A percentile compares a stretch with the other conserved stretches of the same genome.
These are phyloP conservation scores for Fusarium sp. DNA, from an alignment of 2,329 filamentous ascomycete genomes.

Conservation along the genomic window DNA sequence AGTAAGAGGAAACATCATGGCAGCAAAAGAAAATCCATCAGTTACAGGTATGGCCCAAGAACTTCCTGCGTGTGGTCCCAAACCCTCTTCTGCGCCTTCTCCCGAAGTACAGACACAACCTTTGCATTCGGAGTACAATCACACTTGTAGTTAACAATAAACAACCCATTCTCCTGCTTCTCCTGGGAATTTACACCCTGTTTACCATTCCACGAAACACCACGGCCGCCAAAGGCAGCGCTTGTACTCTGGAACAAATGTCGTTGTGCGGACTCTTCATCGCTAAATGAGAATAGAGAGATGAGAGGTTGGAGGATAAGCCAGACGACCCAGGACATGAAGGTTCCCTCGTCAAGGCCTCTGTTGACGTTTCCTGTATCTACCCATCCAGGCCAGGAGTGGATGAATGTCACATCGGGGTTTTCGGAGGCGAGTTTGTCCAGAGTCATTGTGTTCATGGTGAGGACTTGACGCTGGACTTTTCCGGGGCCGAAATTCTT, in stretches of 20 bases:
- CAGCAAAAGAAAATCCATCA: not conserved
- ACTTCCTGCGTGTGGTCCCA: conserved; percentile 52
- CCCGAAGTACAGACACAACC: conserved; percentile 44
- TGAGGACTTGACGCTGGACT: conserved; percentile 46
- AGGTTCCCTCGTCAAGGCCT: conserved; percentile 42
- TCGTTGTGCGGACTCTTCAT: conserved; percentile 51
- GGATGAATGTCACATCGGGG: conserved; percentile 43
- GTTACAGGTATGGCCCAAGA: conserved; percentile 35
- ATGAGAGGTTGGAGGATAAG: conserved; percentile 50
- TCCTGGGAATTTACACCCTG: conserved; percentile 46
- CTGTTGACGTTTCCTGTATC: conserved; percentile 46
- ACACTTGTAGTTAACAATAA: conserved; percentile 50
- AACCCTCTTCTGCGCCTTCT: conserved; percentile 45
- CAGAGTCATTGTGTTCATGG: conserved; percentile 42
- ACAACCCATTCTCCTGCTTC: conserved; percentile 46
- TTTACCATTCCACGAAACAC: conserved; percentile 49
- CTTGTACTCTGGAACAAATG: conserved; percentile 53
- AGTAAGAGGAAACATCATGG: not conserved
- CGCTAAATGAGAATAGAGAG: conserved; percentile 40
- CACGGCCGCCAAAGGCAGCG: conserved; percentile 51
- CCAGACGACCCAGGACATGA: conserved; percentile 48
- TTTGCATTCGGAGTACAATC: conserved; percentile 49
- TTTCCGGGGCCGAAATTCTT: conserved; percentile 40
- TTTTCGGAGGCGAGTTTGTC: conserved; percentile 41
- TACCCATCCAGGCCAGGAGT: conserved; percentile 47